phyloP scores from a whole-genome alignment of 2,329 filamentous ascomycete genomes.

The Talaromyces albobiverticillius region DNA sequence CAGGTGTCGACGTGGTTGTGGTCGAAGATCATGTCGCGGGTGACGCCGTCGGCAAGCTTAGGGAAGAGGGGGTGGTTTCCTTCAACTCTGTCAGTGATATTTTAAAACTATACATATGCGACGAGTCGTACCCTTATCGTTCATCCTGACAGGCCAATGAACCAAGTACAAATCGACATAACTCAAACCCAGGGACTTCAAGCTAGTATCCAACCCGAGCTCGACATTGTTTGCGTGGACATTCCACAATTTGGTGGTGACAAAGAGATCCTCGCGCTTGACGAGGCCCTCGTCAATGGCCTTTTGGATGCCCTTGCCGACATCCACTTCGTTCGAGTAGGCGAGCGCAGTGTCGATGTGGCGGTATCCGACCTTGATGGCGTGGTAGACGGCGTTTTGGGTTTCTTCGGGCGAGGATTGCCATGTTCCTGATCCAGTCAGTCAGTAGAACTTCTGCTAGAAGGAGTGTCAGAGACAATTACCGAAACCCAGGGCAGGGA shows the following conservation, averaged over 20 bases:
- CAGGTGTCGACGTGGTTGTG: slow-evolving; percentile 62
- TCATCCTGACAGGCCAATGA: slow-evolving; percentile 60
- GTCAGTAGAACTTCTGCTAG: background rate
- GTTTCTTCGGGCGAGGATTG: slow-evolving; percentile 45
- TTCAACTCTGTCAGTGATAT: slow-evolving; percentile 39
- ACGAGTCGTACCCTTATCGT: slow-evolving; percentile 44
- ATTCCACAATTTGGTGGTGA: slow-evolving; percentile 68
- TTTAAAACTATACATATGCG: slow-evolving; percentile 44
- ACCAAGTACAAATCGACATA: slow-evolving; percentile 71
- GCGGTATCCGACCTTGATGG: slow-evolving; percentile 51
- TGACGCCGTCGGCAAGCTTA: slow-evolving; percentile 65
- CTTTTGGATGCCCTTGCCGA: slow-evolving; percentile 45
- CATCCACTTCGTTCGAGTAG: slow-evolving; percentile 45
- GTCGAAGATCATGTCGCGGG: slow-evolving; percentile 66
- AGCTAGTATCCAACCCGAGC: slow-evolving; percentile 58
- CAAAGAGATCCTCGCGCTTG: slow-evolving; percentile 62
- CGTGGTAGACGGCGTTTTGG: slow-evolving; percentile 47
- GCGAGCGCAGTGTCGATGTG: slow-evolving; percentile 52
- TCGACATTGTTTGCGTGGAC: slow-evolving; percentile 61
- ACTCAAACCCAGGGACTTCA: slow-evolving; percentile 61
- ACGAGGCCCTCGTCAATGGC: slow-evolving; percentile 65
- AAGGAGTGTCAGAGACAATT: background rate
- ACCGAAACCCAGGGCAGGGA: slow-evolving; percentile 51
- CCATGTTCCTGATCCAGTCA: slow-evolving; percentile 39
- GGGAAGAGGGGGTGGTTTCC: slow-evolving; percentile 57